Percentiles rank a stretch among this genome's conserved stretches.
phyloP scores from a whole-genome alignment of 2,329 filamentous ascomycete genomes.

The Gaeumannomyces tritici region DNA sequence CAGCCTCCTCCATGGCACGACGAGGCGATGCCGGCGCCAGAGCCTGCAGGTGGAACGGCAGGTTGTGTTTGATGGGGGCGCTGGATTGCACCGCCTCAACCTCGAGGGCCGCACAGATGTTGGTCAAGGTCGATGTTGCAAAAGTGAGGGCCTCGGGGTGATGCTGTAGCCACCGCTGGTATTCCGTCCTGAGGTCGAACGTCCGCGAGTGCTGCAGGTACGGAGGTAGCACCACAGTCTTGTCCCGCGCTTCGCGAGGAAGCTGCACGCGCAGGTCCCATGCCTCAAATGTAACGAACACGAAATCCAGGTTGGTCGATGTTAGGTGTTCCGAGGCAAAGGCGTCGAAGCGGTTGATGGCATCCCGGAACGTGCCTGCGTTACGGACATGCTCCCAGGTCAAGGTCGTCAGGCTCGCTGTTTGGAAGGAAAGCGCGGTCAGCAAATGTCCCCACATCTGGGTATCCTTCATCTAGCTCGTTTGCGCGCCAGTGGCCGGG shows the following conservation, averaged over 20 bases:
- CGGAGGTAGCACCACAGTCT: constrained; percentile 89
- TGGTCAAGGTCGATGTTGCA: constrained; percentile 87
- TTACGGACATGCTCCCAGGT: constrained; percentile 99
- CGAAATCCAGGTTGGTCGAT: constrained; percentile 88
- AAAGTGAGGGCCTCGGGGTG: constrained; percentile 96
- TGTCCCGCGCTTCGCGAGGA: constrained; percentile 93
- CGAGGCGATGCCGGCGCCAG: constrained; percentile 90
- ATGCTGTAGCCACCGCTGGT: constrained; percentile 97
- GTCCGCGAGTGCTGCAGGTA: constrained; percentile 97
- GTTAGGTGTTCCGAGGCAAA: constrained; percentile 90
- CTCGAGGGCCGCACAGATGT: constrained; percentile 96
- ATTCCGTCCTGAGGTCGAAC: constrained; percentile 94
- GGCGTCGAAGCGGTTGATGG: constrained; percentile 86
- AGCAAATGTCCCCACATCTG: background rate
- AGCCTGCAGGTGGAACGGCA: constrained; percentile 95
- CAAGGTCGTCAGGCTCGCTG: constrained; percentile 91
- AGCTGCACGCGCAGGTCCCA: constrained; percentile 98
- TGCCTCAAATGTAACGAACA: constrained; percentile 95
- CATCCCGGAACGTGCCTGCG: constrained; percentile 93
- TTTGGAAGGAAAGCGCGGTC: constrained; percentile 6
- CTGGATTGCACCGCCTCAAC: constrained; percentile 97
- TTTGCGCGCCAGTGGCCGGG: background rate
- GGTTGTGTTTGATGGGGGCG: constrained; percentile 96
- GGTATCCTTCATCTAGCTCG: background rate
- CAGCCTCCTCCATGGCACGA: constrained; percentile 93